phyloP scores from a whole-genome alignment of 129 eudicot species.

The Logfia minima region DNA sequence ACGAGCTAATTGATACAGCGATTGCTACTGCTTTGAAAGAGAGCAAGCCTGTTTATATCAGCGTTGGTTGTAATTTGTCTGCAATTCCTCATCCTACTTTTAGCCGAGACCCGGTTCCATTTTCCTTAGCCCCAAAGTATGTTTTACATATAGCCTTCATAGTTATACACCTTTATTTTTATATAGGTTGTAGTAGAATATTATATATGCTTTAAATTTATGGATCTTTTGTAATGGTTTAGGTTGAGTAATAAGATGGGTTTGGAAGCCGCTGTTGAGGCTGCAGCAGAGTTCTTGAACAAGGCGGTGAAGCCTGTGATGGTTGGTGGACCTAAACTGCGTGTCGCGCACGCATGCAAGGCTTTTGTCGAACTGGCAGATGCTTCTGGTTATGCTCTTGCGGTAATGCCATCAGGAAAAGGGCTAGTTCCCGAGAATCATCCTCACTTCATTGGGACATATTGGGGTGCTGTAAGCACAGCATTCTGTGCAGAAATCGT shows the following conservation, averaged over 20 bases:
- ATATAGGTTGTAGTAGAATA: background rate
- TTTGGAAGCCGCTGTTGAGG: conserved; percentile 50
- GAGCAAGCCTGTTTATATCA: conserved; percentile 67
- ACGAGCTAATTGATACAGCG: conserved; percentile 52
- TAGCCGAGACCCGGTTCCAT: conserved; percentile 55
- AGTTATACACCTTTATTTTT: background rate
- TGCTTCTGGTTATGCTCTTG: conserved; percentile 46
- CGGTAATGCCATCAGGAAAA: conserved; percentile 56
- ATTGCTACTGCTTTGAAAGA: conserved; percentile 56
- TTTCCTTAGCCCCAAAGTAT: conserved; percentile 22
- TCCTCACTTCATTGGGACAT: conserved; percentile 59
- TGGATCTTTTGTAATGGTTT: background rate
- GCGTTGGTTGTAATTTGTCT: conserved; percentile 57
- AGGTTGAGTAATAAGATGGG: conserved; percentile 47
- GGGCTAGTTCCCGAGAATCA: conserved; percentile 55
- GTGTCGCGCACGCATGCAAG: conserved; percentile 42
- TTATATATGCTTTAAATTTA: background rate
- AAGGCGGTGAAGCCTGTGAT: conserved; percentile 58
- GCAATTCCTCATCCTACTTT: conserved; percentile 64
- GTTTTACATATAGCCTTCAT: background rate
- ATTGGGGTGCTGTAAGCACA: conserved; percentile 62
- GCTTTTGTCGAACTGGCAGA: conserved; percentile 54
- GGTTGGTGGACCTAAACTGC: conserved; percentile 56
- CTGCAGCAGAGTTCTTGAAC: conserved; percentile 44
- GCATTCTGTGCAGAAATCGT: conserved; percentile 51